Conservation (phyloP, 2,329 filamentous ascomycete species). For the Aspergillus tubingensis region DNA sequence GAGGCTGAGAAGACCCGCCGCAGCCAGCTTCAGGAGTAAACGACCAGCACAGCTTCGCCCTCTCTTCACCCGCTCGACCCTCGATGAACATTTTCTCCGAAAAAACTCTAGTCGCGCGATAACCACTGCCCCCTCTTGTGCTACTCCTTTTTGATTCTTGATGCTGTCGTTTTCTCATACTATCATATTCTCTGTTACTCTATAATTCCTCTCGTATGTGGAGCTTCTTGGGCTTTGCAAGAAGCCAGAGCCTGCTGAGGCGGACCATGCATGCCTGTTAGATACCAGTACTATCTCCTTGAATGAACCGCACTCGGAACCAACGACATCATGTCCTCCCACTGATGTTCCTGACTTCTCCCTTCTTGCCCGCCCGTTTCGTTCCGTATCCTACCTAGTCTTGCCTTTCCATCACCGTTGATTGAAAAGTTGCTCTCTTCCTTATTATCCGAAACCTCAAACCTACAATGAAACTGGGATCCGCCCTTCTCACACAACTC, state of each 20-base stretch:
- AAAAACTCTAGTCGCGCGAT: slow-evolving; percentile 12
- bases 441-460: slow-evolving; percentile 9
- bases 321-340: slow-evolving; percentile 14
- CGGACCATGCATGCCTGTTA: slow-evolving; percentile 27
- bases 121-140: slow-evolving; percentile 9
- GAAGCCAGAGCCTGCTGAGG: slow-evolving; percentile 30
- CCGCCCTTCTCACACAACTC: neutral
- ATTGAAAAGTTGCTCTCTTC: slow-evolving; percentile 15
- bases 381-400: slow-evolving; percentile 6
- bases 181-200: slow-evolving; percentile 20
- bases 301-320: slow-evolving; percentile 24
- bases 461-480: slow-evolving; percentile 1
- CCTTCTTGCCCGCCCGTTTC: slow-evolving; percentile 2
- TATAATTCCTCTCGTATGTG: slow-evolving; percentile 22
- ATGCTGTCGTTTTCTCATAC: slow-evolving; percentile 23
- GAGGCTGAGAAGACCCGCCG: slow-evolving; percentile 99
- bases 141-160: slow-evolving; percentile 22
- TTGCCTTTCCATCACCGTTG: neutral
- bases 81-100: neutral
- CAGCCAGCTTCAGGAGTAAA: slow-evolving; percentile 70
- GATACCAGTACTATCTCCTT: slow-evolving; percentile 26
- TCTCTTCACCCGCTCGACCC: neutral
- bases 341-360: slow-evolving; percentile 4
- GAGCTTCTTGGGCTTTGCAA: slow-evolving; percentile 26
- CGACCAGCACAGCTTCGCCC: slow-evolving; percentile 1